Conservation (phyloP, 1,139 yeast species). For the Geotrichum carabidarum region DNA sequence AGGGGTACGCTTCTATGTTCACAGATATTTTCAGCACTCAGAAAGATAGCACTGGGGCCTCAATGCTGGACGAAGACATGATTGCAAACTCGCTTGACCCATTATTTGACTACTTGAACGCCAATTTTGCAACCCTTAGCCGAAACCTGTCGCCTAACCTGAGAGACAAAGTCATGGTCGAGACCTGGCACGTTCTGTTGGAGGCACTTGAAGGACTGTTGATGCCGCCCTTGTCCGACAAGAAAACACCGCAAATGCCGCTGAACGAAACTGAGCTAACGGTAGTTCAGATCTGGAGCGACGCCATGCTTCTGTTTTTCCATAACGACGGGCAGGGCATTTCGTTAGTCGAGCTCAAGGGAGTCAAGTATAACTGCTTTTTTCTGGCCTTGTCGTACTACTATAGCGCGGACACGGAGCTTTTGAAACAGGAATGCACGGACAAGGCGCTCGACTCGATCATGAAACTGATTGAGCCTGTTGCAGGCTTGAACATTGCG, state of each 20-base stretch:
- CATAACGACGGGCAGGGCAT: conserved; percentile 83
- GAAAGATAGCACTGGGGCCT: neutral
- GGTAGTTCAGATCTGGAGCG: conserved; percentile 67
- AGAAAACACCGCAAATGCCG: conserved; percentile 46
- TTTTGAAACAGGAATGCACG: conserved; percentile 56
- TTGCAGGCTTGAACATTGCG: neutral
- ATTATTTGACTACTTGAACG: conserved; percentile 65
- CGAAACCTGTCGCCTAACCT: conserved; percentile 53
- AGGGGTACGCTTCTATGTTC: neutral
- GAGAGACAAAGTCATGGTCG: conserved; percentile 62
- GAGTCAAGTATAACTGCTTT: conserved; percentile 59
- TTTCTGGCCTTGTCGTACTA: conserved; percentile 62
- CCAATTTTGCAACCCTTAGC: conserved; percentile 62
- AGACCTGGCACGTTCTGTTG: conserved; percentile 68
- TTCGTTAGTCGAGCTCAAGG: conserved; percentile 57
- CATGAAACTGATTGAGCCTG: neutral
- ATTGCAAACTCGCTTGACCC: conserved; percentile 69
- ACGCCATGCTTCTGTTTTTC: conserved; percentile 63
- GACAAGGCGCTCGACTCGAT: conserved; percentile 3
- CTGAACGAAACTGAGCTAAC: conserved; percentile 60
- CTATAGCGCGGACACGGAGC: conserved; percentile 45
- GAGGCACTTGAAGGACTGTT: conserved; percentile 59
- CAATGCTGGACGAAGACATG: conserved; percentile 37
- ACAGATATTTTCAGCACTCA: neutral
- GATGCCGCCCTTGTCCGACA: conserved; percentile 62